Base-by-base conservation (phyloP, 345 rosid genomes). In the Brassica carinata region DNA sequence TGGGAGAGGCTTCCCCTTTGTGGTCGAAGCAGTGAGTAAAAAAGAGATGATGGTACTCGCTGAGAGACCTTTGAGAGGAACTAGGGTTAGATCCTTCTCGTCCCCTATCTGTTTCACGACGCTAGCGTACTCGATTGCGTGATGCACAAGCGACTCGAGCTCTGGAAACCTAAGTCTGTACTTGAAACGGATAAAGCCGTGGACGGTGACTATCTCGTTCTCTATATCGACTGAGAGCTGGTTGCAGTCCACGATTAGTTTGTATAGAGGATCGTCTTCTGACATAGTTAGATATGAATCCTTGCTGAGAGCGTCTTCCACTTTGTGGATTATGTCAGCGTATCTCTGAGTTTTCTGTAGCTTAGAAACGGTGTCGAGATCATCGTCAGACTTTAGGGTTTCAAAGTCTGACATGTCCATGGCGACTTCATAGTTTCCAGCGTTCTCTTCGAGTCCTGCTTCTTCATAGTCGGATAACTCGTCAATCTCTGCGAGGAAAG, bases 261-360 rank as follows among this genome's bases (percentile, higher is more conserved):
- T 53, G 58, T 53, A n/a, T n/a, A n/a, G 8, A 5, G 58, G 58
- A 53, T 53, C 58, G 8, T 43, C 51, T 43, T 43, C 51, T 43
- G 51, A 43, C 51, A 43, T 10, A 10, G 51, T 14, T 43, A 4
- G 2, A 1, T n/a, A 18, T 2, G 6, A 14, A 5, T 5, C 58
- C 18, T 59, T 59, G n/a, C 30, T 31, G 27, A 6, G 18, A 5
- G 64, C 31, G n/a, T 61, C 31, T 3, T 61, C 64, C 31, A 61
- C 64, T n/a, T 61, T 59, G 4, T 88, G 89, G 86, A 92, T 86
- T 57, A 88, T 85, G 70, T 94, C 98, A 72, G 71, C 82, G 73
- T 85, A 92, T 84, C 97, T 89, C 82, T 90, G 92, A 29, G 91
- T 81, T 79, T 84, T 92, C 82, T 90, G 94, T 70, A 92, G 80